Base-by-base conservation (phyloP, 768 basidiomycete genomes). In the Crucibulum laeve region DNA sequence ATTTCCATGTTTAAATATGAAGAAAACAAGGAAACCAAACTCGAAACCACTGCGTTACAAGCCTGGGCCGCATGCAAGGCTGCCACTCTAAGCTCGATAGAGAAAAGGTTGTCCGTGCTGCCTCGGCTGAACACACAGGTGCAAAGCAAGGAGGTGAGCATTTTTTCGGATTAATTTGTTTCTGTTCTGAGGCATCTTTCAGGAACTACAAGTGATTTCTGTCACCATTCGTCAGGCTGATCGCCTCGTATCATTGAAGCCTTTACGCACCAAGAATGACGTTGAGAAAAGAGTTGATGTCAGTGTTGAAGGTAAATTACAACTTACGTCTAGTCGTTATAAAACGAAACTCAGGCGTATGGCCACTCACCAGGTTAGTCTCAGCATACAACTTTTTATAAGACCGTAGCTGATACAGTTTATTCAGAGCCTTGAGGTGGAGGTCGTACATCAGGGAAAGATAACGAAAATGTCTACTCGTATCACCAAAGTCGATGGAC, bases 51-150 rank as follows among this genome's bases (percentile, higher is more conserved):
- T 11, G 74, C 71, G 0, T 43, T 68, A 14, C 65, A 65, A 43
- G 73, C 77, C 5, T 79, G 74, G 76, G 62, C 60, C 1, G 69
- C 73, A 5, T 70, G 60, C 50, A 59, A 58, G 19, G 65, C 67
- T 7, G 62, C 61, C 2, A 59, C 51, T 2, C 10, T 64, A 7
- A 42, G 52, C 4, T 1, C 46, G 17, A 62, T 62, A 49, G 37
- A 32, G 13, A 3, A 24, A 23, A 42, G 26, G 19, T 38, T 57
- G 3, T 37, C 44, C 14, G 36, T 26, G 1, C 22, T 47, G 11
- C 44, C 53, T 6, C 46, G 44, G 25, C 62, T 70, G 34, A 50
- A 65, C 45, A 63, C 58, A 7, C 25, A 37, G 5, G 15, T 38
- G 0, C 39, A 74, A 2, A 19, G 53, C 15, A 46, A 46, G 33